phyloP scores from a whole-genome alignment of 371 early-diverging fungal species.

The Cokeromyces recurvatus region DNA sequence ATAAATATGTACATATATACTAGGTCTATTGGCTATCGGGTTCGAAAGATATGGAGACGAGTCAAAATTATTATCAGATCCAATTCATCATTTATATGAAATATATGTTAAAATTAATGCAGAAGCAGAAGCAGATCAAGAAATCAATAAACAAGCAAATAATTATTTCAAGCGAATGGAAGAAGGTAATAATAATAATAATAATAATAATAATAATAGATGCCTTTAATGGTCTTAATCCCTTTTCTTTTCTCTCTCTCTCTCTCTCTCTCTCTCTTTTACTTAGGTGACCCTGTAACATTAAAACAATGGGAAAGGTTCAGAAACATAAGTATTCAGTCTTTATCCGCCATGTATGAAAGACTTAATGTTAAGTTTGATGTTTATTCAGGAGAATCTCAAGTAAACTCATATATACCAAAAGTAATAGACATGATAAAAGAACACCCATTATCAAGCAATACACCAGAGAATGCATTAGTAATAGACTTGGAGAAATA shows the following conservation, averaged over 20 bases:
- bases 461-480: slow-evolving; percentile 65
- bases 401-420: slow-evolving; percentile 68
- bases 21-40: slow-evolving; percentile 92
- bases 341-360: slow-evolving; percentile 83
- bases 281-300: slow-evolving; percentile 63
- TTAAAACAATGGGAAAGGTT: slow-evolving; percentile 84
- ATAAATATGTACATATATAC: no score
- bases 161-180: slow-evolving; percentile 95
- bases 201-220: background rate
- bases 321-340: slow-evolving; percentile 81
- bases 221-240: no score
- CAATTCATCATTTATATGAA: slow-evolving; percentile 93
- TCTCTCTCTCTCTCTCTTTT: no score
- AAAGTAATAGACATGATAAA: slow-evolving; percentile 55
- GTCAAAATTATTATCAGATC: slow-evolving; percentile 74
- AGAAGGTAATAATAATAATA: slow-evolving; percentile 70
- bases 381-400: slow-evolving; percentile 95
- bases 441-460: slow-evolving; percentile 46
- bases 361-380: slow-evolving; percentile 92
- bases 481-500: slow-evolving; percentile 69
- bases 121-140: slow-evolving; percentile 47
- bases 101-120: slow-evolving; percentile 93
- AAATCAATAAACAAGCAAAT: slow-evolving; percentile 74
- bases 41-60: slow-evolving; percentile 84
- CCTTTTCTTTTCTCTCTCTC: no score